Base-by-base conservation (phyloP, 1,284 basidiomycete species). In the Boletellus dicymbophilus region DNA sequence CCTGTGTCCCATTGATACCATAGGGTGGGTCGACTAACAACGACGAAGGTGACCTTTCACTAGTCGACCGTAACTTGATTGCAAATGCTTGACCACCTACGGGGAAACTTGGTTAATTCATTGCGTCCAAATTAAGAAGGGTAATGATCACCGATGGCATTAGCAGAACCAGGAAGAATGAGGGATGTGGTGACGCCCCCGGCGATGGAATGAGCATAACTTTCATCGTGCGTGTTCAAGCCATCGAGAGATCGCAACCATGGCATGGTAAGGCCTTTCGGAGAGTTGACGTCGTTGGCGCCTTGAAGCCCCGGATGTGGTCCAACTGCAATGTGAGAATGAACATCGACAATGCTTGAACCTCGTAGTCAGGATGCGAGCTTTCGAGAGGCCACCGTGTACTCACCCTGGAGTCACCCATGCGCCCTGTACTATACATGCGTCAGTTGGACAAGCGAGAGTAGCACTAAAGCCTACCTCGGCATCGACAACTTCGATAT, bases 181-280 rank as follows among this genome's bases (percentile, higher is more conserved):
- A 90, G 75, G 1, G 86, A 78, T 3, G 87, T 85, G 1, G 89
- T 91, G 18, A 91, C 79, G 7, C 82, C 83, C n/a, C 63, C 63
- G 1, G 63, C 54, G 6, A 67, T 56, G n/a, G 56, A 48, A 34
- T 54, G 61, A 7, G 51, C 52, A 39, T 68, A 65, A 20, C 54
- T 47, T 3, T 66, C 66, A 37, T 68, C 63, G 41, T 65, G 66
- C 10, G 66, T 65, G 42, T 69, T 68, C 48, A 65, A 42, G 18
- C 46, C 63, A 30, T 65, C 65, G 12, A 65, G 37, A 8, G 63
- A 67, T 15, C 66, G 60, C 38, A 65, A 11, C 63, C 66, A 65
- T 6, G 83, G 79, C 9, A 71, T 54, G 13, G 66, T 54, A 16
- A 70, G 69, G 0, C 73, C 75, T 48, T 78, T 65, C 12, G 51